These are phyloP conservation scores for Climacium dendroides DNA, from an alignment of 225 moss, liverwort and hornwort genomes.

Conservation along the genomic window DNA sequence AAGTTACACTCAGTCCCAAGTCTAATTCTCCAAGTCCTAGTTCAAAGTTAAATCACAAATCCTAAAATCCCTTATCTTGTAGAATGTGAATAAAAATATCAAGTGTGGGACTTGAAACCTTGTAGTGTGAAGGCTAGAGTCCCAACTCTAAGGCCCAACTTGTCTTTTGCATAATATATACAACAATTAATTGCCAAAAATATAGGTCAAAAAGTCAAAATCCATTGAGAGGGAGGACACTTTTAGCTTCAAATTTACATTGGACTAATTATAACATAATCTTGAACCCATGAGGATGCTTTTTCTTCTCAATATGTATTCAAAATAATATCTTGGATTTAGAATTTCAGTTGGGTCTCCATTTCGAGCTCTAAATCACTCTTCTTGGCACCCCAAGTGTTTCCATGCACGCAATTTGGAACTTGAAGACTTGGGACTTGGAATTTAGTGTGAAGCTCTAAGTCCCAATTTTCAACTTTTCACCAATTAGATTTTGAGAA, in stretches of 20 bases:
- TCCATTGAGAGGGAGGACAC: rapidly evolving
- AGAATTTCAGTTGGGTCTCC: rapidly evolving
- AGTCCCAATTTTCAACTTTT: neutral
- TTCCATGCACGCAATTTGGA: rapidly evolving
- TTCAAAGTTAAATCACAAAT: neutral
- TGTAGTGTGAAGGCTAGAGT: rapidly evolving
- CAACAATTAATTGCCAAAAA: neutral
- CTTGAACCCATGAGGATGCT: rapidly evolving
- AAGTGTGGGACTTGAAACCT: neutral
- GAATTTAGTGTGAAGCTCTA: neutral
- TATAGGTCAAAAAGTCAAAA: neutral
- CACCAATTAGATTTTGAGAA: neutral
- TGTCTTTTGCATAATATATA: too few relatives aligned
- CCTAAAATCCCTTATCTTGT: neutral
- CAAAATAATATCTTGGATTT: too few relatives aligned
- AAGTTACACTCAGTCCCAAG: neutral
- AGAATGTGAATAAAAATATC: neutral
- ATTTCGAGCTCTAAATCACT: neutral
- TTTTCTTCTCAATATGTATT: neutral
- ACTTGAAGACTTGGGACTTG: rapidly evolving
- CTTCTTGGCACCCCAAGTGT: neutral
- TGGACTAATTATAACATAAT: neutral
- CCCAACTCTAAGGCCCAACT: neutral
- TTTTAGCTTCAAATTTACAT: neutral
- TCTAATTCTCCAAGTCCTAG: neutral